Conservation (phyloP, 169 alveolate genomes). For the Eimeria praecox region DNA sequence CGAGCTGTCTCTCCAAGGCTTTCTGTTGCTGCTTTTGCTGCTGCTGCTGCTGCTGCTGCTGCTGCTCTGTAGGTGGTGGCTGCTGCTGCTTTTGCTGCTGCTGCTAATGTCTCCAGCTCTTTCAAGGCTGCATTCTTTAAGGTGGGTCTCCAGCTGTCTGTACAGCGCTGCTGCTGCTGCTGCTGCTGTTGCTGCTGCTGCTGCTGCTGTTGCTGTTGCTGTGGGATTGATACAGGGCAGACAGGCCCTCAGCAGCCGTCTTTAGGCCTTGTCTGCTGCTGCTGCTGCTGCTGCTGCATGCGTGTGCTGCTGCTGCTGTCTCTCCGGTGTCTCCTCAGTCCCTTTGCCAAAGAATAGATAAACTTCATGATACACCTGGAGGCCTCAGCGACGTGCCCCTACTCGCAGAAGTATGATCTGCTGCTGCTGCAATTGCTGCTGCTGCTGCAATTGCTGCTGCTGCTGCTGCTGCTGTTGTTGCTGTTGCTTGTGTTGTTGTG, state of each 20-base stretch:
- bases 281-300: conserved; percentile 31
- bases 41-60: conserved; percentile 38
- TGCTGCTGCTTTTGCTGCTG: conserved; percentile 67
- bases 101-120: conserved; percentile 31
- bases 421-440: conserved; percentile 22
- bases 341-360: neutral
- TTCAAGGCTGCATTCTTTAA: neutral
- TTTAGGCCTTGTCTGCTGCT: neutral
- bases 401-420: conserved; percentile 17
- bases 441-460: neutral
- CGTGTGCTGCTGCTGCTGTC: conserved; percentile 30
- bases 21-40: conserved; percentile 54
- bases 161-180: neutral
- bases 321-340: conserved; percentile 12
- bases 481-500: neutral
- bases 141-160: neutral
- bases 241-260: too few species aligned
- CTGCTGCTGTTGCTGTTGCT: too few species aligned
- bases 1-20: neutral
- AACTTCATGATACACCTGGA: neutral
- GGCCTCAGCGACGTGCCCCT: conserved; percentile 48
- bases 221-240: too few species aligned
- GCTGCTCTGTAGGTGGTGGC: conserved; percentile 5
- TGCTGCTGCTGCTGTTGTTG: conserved; percentile 8
- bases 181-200: conserved; percentile 31